Evolutionary conservation across 1,284 basidiomycete species (phyloP).

Genomic region (Wallemia hederae): DNA sequence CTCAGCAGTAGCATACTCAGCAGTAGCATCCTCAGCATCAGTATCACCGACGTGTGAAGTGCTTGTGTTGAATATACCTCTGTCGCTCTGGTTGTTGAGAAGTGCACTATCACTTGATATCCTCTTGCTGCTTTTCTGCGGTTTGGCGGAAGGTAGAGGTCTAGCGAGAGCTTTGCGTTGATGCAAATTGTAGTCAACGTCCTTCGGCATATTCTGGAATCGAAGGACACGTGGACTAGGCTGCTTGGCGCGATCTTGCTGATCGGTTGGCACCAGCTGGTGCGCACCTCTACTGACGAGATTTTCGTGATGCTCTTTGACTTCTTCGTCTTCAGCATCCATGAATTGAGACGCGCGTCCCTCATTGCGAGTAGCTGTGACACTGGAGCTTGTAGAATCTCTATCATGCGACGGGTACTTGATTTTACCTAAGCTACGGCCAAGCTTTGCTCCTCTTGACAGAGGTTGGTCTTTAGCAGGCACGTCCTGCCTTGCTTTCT

Average conservation of each 20-base stretch:
- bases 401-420: background rate
- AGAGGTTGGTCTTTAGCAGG: background rate
- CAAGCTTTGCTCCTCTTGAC: no score
- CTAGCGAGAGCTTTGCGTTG: background rate
- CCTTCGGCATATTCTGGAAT: background rate
- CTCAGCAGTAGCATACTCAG: no score
- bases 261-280: slow-evolving; percentile 10
- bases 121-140: background rate
- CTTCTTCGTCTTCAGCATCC: slow-evolving; percentile 66
- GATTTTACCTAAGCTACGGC: background rate
- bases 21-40: no score
- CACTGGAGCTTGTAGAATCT: background rate
- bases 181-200: background rate
- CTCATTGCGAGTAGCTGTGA: background rate
- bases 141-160: background rate
- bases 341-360: slow-evolving; percentile 51
- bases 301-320: slow-evolving; percentile 52
- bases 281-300: slow-evolving; percentile 43
- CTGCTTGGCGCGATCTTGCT: background rate
- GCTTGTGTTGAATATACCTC: no score
- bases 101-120: background rate
- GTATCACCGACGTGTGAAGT: no score
- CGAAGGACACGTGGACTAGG: background rate
- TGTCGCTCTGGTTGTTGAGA: background rate
- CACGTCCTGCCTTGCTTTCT: background rate